Conservation (phyloP, 768 basidiomycete species). For the Thelephora aurantiotincta region DNA sequence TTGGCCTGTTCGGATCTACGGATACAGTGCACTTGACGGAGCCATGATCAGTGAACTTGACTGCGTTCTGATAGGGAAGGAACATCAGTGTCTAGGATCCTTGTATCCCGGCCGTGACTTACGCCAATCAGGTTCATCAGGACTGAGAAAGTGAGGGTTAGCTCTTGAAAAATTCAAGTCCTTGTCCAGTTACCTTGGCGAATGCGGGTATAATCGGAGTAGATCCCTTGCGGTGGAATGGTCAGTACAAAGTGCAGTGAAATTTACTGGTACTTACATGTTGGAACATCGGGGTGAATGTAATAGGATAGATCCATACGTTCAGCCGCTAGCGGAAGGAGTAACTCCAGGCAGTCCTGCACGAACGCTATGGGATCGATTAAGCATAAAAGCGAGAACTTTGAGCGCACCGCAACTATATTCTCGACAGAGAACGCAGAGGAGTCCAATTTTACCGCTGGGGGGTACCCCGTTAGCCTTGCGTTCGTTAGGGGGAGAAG, state of each 20-base stretch:
- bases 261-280: constrained; percentile 26
- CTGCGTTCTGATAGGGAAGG: constrained; percentile 29
- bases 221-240: constrained; percentile 34
- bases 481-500: neutral
- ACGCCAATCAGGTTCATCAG: constrained; percentile 60
- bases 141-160: constrained; percentile 22
- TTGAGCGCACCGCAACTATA: constrained; percentile 42
- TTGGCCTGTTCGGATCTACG: constrained; percentile 22
- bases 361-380: neutral
- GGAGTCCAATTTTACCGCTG: constrained; percentile 58
- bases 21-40: constrained; percentile 50
- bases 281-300: constrained; percentile 51
- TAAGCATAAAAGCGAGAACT: neutral
- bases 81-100: too few relatives aligned
- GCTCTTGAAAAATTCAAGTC: constrained; percentile 1
- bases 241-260: neutral
- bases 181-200: constrained; percentile 37
- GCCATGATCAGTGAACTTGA: constrained; percentile 57
- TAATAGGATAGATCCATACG: constrained; percentile 64
- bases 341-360: constrained; percentile 65
- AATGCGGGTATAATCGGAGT: constrained; percentile 59
- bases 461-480: constrained; percentile 4
- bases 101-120: too few relatives aligned
- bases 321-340: constrained; percentile 62
- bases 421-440: constrained; percentile 57